Conservation (phyloP, 2,329 filamentous ascomycete species). For the Neonectria faginata region DNA sequence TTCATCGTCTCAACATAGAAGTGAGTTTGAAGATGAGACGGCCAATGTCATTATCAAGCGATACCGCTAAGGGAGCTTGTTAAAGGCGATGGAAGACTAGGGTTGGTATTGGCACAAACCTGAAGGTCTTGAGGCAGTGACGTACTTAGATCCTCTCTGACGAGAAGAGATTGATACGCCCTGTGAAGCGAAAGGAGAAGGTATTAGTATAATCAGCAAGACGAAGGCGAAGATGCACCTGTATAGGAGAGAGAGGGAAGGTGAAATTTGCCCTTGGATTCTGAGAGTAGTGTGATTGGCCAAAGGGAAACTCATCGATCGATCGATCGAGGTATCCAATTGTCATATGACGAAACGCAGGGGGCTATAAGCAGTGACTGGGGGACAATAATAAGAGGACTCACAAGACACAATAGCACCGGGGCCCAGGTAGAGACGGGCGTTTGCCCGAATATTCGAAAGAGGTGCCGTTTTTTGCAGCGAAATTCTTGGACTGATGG, state of each 20-base stretch:
- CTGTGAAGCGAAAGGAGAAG: background rate
- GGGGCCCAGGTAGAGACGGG: background rate
- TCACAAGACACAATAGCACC: slow-evolving; percentile 24
- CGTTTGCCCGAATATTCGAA: too few species aligned
- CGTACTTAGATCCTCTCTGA: background rate
- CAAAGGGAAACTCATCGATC: slow-evolving; percentile 41
- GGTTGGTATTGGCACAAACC: background rate
- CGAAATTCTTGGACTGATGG: background rate
- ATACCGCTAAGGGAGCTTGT: background rate
- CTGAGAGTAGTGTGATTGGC: slow-evolving; percentile 41
- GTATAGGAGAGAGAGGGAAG: background rate
- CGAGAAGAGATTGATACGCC: background rate
- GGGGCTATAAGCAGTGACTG: slow-evolving; percentile 16
- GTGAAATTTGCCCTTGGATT: slow-evolving; percentile 22
- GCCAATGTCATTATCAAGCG: slow-evolving; percentile 9
- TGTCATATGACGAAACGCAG: slow-evolving; percentile 43
- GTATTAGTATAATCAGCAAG: slow-evolving; percentile 28
- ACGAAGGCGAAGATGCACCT: slow-evolving; percentile 11
- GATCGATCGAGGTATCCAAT: slow-evolving; percentile 48
- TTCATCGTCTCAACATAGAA: slow-evolving; percentile 45
- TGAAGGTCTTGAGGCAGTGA: background rate
- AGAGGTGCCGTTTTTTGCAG: background rate
- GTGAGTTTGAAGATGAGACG: background rate
- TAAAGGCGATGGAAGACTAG: background rate
- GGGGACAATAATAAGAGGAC: slow-evolving; percentile 29